Base-by-base conservation (phyloP, 306 rosid species). In the Rosa rugosa region DNA sequence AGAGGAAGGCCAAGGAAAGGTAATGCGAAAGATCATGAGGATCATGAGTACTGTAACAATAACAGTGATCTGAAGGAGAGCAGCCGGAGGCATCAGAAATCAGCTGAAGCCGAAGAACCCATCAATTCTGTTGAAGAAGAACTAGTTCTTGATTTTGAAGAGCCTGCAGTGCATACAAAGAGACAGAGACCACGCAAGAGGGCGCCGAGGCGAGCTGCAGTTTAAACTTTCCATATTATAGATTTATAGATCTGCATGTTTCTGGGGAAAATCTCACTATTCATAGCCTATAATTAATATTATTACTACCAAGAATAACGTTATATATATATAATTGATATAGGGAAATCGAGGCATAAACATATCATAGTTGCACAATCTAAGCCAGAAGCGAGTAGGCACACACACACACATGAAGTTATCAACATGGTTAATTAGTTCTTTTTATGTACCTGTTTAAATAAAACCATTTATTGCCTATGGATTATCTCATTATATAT, bases 171-270 rank as follows among this genome's bases (percentile, higher is more conserved):
- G 44, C 34, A 8, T 31, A 66, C 36, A 54, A 74, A 27, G 60
- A 75, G 75, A 27, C 62, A 44, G 3, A 74, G 70, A 42, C 69
- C 51, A 44, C 71, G 79, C 62, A 80, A 80, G 79, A 68, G 75
- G 6, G 74, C 62, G 5, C 83, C 83, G 22, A 67, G 79, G 53
- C 47, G 83, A 74, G 83, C 83, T 74, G 59, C 79, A 10, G 36
- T 80, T 36, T 80, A 41, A 54, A 4, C 17, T 63, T 49, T 66
- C 20, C 41, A 14, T 27, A 4, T 49, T 12, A 46, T 49, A 62
- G 5, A 51, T 13, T 25, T 63, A 27, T 22, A 65, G 3, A 38
- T 66, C 5, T 56, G 22, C 16, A 16, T 65, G 47, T 49, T 27
- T 18, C 17, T 42, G 16, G 72, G 56, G 38, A 69, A 45, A 60